Evolutionary conservation across 1,139 yeast genomes (phyloP).

Genomic region (Pichia sp.): DNA sequence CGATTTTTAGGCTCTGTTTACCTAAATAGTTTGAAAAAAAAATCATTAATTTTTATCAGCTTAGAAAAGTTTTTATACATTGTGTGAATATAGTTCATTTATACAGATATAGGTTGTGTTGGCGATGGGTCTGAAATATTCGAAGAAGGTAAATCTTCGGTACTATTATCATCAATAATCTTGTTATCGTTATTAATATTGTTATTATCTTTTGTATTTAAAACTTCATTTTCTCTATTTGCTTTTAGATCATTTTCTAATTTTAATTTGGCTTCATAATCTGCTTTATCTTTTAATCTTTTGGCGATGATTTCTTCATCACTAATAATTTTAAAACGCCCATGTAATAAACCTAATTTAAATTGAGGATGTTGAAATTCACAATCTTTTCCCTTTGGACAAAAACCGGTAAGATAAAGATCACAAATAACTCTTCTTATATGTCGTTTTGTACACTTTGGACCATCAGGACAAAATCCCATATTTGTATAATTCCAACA

Average conservation of each 20-base stretch:
- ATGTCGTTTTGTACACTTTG: constrained; percentile 78
- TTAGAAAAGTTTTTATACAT: constrained; percentile 8
- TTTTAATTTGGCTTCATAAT: constrained; percentile 10
- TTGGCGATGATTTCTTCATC: constrained; percentile 34
- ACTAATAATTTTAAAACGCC: constrained; percentile 45
- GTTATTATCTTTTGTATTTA: background rate
- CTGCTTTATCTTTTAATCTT: constrained; percentile 20
- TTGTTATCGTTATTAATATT: background rate
- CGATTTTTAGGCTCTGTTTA: constrained; percentile 23
- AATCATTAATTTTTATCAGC: background rate
- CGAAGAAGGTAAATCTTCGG: constrained; percentile 8
- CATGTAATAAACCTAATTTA: constrained; percentile 39
- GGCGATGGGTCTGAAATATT: background rate
- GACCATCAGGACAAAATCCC: constrained; percentile 94
- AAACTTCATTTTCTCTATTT: background rate
- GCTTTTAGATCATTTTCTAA: constrained; percentile 7
- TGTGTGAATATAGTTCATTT: constrained; percentile 1
- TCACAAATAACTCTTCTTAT: constrained; percentile 74
- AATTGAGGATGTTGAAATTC: constrained; percentile 56
- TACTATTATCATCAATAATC: background rate
- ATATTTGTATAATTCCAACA: constrained; percentile 68
- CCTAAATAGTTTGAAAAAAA: background rate
- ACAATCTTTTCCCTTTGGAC: constrained; percentile 70
- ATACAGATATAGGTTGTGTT: constrained; percentile 1
- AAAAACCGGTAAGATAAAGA: constrained; percentile 83